Conservation (phyloP, 495 filamentous ascomycete species). For the Neurospora sp. region DNA sequence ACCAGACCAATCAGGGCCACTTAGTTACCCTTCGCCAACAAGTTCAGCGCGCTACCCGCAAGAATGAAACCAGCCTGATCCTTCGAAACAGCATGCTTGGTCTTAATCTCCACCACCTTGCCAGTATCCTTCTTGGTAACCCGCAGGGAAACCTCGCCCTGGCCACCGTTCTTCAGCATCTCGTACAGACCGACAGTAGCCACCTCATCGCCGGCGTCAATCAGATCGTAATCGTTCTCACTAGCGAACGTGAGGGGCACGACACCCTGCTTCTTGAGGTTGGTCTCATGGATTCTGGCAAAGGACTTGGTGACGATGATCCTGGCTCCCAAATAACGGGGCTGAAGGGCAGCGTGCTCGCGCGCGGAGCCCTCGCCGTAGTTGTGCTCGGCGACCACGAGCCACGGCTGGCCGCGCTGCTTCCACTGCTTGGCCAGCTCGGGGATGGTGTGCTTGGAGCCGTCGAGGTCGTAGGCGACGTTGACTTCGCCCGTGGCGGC, state of each 20-base stretch:
- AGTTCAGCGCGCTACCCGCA: constrained; percentile 87
- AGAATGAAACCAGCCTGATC: constrained; percentile 88
- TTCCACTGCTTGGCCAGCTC: constrained; percentile 80
- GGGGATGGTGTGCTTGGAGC: constrained; percentile 58
- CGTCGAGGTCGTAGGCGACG: constrained; percentile 73
- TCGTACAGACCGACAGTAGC: constrained; percentile 73
- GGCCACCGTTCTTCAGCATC: constrained; percentile 64
- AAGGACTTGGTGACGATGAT: constrained; percentile 86
- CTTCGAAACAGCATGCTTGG: constrained; percentile 69
- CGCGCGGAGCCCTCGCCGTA: constrained; percentile 94
- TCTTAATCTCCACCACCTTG: constrained; percentile 47
- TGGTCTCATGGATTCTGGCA: constrained; percentile 96
- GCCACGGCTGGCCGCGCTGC: constrained; percentile 58
- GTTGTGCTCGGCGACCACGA: constrained; percentile 94
- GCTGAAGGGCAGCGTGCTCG: constrained; percentile 95
- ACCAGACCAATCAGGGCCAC: not conserved
- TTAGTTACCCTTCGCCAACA: constrained; percentile 48
- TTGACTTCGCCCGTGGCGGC: constrained; percentile 88
- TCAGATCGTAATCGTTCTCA: constrained; percentile 75
- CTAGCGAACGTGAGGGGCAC: constrained; percentile 84
- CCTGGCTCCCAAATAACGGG: constrained; percentile 80
- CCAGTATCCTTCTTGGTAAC: constrained; percentile 54
- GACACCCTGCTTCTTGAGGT: constrained; percentile 97
- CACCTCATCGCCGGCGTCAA: constrained; percentile 73
- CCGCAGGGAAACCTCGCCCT: constrained; percentile 61